phyloP scores from a whole-genome alignment of 1,284 basidiomycete genomes.

The Xanthoconium separans region DNA sequence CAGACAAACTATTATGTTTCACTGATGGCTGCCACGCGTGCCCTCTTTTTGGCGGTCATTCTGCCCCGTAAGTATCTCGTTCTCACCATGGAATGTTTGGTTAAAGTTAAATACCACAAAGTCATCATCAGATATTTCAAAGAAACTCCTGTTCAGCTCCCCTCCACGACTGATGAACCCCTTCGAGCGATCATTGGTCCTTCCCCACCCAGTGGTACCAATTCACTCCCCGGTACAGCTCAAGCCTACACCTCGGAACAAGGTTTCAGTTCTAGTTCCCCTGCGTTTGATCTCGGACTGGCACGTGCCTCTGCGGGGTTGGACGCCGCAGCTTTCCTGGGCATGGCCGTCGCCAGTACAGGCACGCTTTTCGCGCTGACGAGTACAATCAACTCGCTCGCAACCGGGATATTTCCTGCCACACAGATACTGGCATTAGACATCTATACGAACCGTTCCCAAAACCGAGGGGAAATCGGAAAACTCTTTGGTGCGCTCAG shows the following conservation, averaged over 20 bases:
- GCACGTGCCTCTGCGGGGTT: slow-evolving; percentile 57
- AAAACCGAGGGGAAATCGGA: slow-evolving; percentile 46
- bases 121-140: slow-evolving; percentile 57
- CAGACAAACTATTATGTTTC: slow-evolving; percentile 80
- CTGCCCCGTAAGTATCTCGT: slow-evolving; percentile 57
- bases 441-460: slow-evolving; percentile 50
- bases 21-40: slow-evolving; percentile 56
- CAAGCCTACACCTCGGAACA: background rate
- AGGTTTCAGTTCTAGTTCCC: slow-evolving; percentile 41
- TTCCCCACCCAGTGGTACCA: slow-evolving; percentile 5
- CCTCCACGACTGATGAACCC: slow-evolving; percentile 32
- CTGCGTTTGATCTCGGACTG: slow-evolving; percentile 61
- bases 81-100: background rate
- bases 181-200: slow-evolving; percentile 23
- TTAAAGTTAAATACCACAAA: slow-evolving; percentile 29
- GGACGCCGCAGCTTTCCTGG: slow-evolving; percentile 54
- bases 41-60: slow-evolving; percentile 58
- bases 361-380: slow-evolving; percentile 46
- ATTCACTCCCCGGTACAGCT: slow-evolving; percentile 19
- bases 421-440: slow-evolving; percentile 66
- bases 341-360: slow-evolving; percentile 48
- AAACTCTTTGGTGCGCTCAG: slow-evolving; percentile 71
- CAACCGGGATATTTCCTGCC: slow-evolving; percentile 62
- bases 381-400: slow-evolving; percentile 50
- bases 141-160: slow-evolving; percentile 38